These are phyloP conservation scores for Asterella californica DNA, from an alignment of 225 moss, liverwort and hornwort species.

Conservation along the genomic window DNA sequence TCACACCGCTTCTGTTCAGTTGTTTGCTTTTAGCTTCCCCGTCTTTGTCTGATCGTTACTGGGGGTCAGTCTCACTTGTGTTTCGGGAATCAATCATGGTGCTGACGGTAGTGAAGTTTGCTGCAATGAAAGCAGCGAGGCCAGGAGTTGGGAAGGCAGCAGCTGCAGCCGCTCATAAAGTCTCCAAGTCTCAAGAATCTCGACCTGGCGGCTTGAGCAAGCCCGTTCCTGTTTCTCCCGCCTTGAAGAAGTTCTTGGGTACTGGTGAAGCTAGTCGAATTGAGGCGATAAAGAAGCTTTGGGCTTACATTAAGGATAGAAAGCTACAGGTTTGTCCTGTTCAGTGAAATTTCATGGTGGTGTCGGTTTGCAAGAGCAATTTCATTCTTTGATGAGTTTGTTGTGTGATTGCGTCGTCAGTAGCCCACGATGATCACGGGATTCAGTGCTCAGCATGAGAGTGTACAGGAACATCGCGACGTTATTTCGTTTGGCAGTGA, in stretches of 20 bases:
- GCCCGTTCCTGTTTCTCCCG: conserved; percentile 30
- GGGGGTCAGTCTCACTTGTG: too few relatives aligned
- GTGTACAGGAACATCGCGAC: not conserved
- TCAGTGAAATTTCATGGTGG: not conserved
- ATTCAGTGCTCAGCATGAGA: too few relatives aligned
- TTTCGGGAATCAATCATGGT: too few relatives aligned
- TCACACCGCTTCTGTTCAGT: too few relatives aligned
- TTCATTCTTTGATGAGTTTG: not conserved
- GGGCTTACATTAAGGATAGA: conserved; percentile 52
- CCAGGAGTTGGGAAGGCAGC: not conserved
- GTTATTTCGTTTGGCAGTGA: too few relatives aligned
- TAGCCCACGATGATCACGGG: not conserved
- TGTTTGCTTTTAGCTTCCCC: too few relatives aligned
- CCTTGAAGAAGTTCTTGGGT: conserved; percentile 54
- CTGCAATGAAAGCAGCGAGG: too few relatives aligned
- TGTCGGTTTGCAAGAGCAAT: too few relatives aligned
- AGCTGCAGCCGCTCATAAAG: not conserved
- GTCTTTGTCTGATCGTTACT: too few relatives aligned
- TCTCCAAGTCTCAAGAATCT: not conserved
- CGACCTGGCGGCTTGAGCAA: not conserved
- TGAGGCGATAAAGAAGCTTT: conserved; percentile 45
- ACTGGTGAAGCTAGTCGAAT: conserved; percentile 29
- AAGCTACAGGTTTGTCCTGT: conserved; percentile 40
- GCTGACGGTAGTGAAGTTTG: too few relatives aligned
- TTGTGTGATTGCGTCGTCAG: not conserved